Conservation (phyloP, 2,329 filamentous ascomycete species). For the Epichloe amarillans region DNA sequence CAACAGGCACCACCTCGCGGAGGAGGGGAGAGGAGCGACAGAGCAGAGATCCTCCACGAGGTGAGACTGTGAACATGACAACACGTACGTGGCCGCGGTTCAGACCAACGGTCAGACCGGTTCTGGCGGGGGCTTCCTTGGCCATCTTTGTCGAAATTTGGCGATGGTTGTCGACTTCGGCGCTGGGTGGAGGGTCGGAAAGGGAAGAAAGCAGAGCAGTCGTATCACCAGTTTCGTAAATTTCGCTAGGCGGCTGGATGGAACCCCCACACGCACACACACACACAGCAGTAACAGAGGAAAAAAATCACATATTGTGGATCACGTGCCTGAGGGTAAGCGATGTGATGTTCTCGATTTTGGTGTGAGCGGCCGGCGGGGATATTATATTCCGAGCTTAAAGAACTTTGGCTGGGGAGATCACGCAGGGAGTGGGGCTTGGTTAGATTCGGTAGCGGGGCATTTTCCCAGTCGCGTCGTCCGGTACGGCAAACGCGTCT, state of each 20-base stretch:
- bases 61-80: conserved; percentile 40
- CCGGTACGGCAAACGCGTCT: neutral
- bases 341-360: neutral
- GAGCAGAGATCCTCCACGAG: conserved; percentile 62
- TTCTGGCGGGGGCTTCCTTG: conserved; percentile 43
- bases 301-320: conserved; percentile 10
- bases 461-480: conserved; percentile 4
- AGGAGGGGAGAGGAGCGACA: conserved; percentile 10
- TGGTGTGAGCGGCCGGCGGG: neutral
- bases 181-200: conserved; percentile 16
- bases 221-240: conserved; percentile 4
- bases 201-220: conserved; percentile 7
- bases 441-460: neutral
- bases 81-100: conserved; percentile 52
- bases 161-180: conserved; percentile 17
- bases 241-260: conserved; percentile 11
- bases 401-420: neutral
- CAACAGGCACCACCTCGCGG: conserved; percentile 14
- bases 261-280: neutral
- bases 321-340: conserved; percentile 16
- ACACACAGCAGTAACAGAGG: neutral
- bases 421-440: neutral
- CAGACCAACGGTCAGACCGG: conserved; percentile 46
- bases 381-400: neutral
- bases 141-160: conserved; percentile 36